Evolutionary conservation across 1,139 yeast species (phyloP).

Genomic region (Pneumocystis murina): DNA sequence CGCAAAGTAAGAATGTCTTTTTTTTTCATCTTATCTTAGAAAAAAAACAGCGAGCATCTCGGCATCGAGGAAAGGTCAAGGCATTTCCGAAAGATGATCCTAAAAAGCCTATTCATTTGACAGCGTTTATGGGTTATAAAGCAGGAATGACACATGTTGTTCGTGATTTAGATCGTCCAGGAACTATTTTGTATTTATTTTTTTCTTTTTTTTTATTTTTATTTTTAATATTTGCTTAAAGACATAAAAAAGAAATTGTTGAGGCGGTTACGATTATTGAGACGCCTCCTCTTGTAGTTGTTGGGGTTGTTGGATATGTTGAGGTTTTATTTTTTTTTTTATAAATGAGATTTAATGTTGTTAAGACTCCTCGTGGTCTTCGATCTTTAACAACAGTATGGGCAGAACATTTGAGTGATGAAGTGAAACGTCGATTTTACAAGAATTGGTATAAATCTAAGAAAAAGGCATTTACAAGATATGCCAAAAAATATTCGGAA

Average conservation of each 20-base stretch:
- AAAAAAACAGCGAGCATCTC: conserved; percentile 74
- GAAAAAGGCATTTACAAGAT: conserved; percentile 99
- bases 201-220: background rate
- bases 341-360: background rate
- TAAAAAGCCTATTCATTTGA: conserved; percentile 96
- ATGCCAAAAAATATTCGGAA: conserved; percentile 95
- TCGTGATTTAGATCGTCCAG: conserved; percentile 99
- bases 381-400: conserved; percentile 99
- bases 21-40: conserved; percentile 49
- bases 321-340: conserved; percentile 40
- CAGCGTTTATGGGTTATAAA: conserved; percentile 98
- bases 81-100: conserved; percentile 98
- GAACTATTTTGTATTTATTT: conserved; percentile 66
- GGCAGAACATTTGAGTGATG: conserved; percentile 99
- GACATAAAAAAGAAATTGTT: conserved; percentile 97
- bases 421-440: conserved; percentile 99
- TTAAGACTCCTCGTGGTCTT: conserved; percentile 74
- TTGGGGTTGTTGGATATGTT: conserved; percentile 99
- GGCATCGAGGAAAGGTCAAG: conserved; percentile 97
- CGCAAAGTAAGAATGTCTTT: conserved; percentile 7
- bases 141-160: conserved; percentile 99
- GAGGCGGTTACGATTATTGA: conserved; percentile 99
- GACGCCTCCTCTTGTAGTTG: conserved; percentile 97
- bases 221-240: background rate
- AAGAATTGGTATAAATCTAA: conserved; percentile 99